phyloP scores from a whole-genome alignment of 257 asterid genomes.

The Haberlea rhodopensis region DNA sequence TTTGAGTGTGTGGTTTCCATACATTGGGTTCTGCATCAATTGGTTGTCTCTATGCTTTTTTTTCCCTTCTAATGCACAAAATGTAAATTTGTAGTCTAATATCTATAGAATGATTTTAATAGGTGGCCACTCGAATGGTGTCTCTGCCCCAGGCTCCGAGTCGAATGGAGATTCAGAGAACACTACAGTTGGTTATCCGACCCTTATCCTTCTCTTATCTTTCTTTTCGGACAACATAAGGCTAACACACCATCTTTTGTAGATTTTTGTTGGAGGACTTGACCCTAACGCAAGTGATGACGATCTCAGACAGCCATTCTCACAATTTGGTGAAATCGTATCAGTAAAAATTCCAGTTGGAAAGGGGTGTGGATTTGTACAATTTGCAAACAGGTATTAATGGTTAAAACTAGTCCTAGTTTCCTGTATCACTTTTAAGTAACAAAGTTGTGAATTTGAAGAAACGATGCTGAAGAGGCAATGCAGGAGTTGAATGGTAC shows the following conservation, averaged over 20 bases:
- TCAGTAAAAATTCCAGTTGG: slow-evolving; percentile 52
- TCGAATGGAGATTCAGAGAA: slow-evolving; percentile 44
- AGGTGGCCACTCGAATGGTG: slow-evolving; percentile 45
- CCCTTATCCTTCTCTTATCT: slow-evolving; percentile 5
- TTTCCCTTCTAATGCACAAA: too few species aligned
- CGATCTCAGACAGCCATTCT: slow-evolving; percentile 47
- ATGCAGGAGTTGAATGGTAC: slow-evolving; percentile 42
- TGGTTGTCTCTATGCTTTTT: not conserved
- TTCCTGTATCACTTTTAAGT: not conserved
- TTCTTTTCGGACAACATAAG: slow-evolving; percentile 1
- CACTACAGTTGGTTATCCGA: slow-evolving; percentile 43
- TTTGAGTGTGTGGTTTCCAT: not conserved
- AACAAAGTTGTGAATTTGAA: slow-evolving; percentile 4
- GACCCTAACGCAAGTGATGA: slow-evolving; percentile 49
- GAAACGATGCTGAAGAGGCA: slow-evolving; percentile 45
- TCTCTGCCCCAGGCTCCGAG: slow-evolving; percentile 42
- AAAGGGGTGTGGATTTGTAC: slow-evolving; percentile 55
- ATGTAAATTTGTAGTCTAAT: not conserved
- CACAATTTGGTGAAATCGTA: slow-evolving; percentile 44
- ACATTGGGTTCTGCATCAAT: not conserved
- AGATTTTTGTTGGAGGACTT: slow-evolving; percentile 59
- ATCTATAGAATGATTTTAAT: slow-evolving; percentile 21
- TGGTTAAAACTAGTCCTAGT: not conserved
- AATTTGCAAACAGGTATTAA: slow-evolving; percentile 45
- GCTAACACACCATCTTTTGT: slow-evolving; percentile 24